A percentile compares a stretch with the other conserved stretches of the same genome.
Evolutionary conservation across 257 asterid species (phyloP).

Genomic region (Mitragyna speciosa): DNA sequence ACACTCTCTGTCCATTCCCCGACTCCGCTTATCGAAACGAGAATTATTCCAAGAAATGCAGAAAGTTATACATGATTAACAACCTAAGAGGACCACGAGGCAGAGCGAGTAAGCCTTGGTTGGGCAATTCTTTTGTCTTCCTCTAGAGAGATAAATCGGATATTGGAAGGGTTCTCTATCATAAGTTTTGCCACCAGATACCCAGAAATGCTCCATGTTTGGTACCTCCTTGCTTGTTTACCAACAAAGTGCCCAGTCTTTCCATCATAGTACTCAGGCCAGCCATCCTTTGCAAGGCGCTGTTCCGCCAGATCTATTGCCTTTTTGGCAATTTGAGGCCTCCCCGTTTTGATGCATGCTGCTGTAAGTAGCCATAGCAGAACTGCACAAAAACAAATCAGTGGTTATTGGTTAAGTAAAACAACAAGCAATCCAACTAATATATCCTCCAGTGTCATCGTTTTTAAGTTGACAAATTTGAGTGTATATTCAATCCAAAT

Average conservation of each 20-base stretch:
- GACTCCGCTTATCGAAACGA: neutral
- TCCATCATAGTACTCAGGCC: conserved; percentile 73
- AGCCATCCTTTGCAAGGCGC: conserved; percentile 58
- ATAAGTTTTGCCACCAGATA: conserved; percentile 59
- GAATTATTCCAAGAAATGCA: neutral
- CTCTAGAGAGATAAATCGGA: conserved; percentile 46
- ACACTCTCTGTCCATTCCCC: neutral
- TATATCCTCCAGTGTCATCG: neutral
- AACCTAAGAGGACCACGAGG: conserved; percentile 45
- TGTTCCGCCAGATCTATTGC: conserved; percentile 62
- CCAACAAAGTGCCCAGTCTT: conserved; percentile 54
- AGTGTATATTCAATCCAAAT: neutral
- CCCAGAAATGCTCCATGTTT: conserved; percentile 62
- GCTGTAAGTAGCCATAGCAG: conserved; percentile 66
- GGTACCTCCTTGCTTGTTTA: conserved; percentile 65
- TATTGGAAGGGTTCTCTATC: conserved; percentile 60
- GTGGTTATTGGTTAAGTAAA: neutral
- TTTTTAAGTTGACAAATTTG: neutral
- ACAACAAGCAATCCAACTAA: neutral
- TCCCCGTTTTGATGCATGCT: conserved; percentile 61
- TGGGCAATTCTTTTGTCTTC: conserved; percentile 55
- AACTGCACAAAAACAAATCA: conserved; percentile 29
- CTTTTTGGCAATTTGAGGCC: conserved; percentile 61
- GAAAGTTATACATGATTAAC: neutral
- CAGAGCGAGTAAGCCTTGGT: conserved; percentile 55